Evolutionary conservation across 177 flowering plant species (phyloP), one percentile per base, ranked within the genome.

Genomic region (Tripterygium wilfordii): DNA sequence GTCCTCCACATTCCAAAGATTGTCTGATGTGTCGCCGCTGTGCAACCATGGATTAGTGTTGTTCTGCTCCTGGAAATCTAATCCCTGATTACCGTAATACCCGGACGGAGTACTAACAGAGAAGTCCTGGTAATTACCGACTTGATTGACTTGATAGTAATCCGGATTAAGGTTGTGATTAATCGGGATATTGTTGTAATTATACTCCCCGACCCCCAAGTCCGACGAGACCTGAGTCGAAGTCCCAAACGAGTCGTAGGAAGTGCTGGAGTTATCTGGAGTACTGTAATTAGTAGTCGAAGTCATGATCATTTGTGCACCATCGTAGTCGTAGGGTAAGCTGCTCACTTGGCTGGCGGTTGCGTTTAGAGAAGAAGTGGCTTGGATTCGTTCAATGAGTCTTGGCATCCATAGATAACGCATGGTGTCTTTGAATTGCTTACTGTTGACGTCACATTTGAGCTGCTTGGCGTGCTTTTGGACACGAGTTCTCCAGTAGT

Each of bases 391-490:
- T 54, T 81, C 88, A 8, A 70, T 65, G 20, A 81, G 40, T 28
- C 78, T 60, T 0, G 88, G 88, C 69, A 81, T 78, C 88, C 84
- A 81, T 1, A 74, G 55, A 37, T 68, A 61, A 2, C 70, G 50
- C 80, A 81, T 69, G 57, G 88, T 60, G 64, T 81, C 84, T 46
- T 70, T 74, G 65, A 81, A 81, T 51, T 71, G 77, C 61, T 76
- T 69, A 72, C 84, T 78, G 56, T 81, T 81, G 21, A 81, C 88
- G 55, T 81, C 81, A 23, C 84, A 81, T 54, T 74, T 72, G 19
- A 81, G 76, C 39, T 78, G 88, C 47, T 78, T 81, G 1, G 88
- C 88, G 25, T 74, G 84, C 57, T 81, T 81, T 24, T 78, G 88
- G 13, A 81, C 84, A 3, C 83, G 58, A 8, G 88, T 81, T 51